Evolutionary conservation across 306 rosid genomes (phyloP).

Genomic region (Styphnolobium japonicum): DNA sequence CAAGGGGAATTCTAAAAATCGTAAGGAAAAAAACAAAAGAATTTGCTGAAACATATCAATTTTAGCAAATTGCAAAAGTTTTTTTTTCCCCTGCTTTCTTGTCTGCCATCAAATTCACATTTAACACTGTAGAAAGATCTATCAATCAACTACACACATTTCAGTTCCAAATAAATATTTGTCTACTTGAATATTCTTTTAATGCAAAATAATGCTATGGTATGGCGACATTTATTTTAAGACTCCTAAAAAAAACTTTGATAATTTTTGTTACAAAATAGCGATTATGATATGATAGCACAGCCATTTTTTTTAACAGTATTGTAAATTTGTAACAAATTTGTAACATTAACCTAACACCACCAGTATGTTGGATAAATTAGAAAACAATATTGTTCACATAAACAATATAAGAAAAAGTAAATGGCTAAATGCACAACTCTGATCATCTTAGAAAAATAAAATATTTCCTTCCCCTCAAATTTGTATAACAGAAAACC

Average conservation of each 20-base stretch:
- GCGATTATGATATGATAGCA: neutral
- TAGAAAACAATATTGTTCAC: neutral
- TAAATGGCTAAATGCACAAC: neutral
- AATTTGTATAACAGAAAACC: neutral
- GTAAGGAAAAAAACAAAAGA: neutral
- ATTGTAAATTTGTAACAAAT: no score
- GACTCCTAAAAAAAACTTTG: neutral
- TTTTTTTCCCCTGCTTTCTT: neutral
- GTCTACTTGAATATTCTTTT: neutral
- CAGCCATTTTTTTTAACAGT: neutral
- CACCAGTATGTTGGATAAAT: neutral
- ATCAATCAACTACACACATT: neutral
- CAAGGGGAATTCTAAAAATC: neutral
- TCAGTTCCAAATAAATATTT: neutral
- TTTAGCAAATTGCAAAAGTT: neutral
- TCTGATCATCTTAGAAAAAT: neutral
- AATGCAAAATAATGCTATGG: neutral
- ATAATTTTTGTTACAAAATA: neutral
- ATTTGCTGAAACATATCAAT: neutral
- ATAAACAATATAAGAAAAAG: neutral
- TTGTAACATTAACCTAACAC: neutral
- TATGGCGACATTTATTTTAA: no score
- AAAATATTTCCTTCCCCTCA: neutral
- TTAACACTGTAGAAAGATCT: neutral
- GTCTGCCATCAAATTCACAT: neutral